A percentile compares a stretch with the other conserved stretches of the same genome.
Conservation (phyloP, 192 early-diverging fungal species). For the Backusella australiensis region DNA sequence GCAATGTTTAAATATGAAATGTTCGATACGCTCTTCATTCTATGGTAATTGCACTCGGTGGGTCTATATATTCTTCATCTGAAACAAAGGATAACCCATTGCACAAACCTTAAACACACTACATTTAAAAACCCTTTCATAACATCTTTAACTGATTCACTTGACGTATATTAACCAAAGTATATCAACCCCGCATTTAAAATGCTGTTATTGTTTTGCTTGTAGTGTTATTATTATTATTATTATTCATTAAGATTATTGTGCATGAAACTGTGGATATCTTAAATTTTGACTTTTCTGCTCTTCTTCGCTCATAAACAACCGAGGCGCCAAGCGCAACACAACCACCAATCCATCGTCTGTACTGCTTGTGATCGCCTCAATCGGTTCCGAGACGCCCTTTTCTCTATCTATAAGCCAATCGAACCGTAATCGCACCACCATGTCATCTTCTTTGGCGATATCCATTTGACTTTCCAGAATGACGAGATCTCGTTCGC, state of each 20-base stretch:
- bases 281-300: background rate
- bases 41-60: no score
- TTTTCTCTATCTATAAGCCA: constrained; percentile 16
- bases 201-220: background rate
- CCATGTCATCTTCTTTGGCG: constrained; percentile 11
- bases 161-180: no score
- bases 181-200: background rate
- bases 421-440: constrained; percentile 22
- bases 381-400: constrained; percentile 4
- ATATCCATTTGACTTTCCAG: constrained; percentile 10
- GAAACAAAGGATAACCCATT: no score
- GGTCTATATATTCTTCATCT: no score
- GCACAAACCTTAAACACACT: no score
- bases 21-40: no score
- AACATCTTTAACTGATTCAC: no score
- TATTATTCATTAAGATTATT: background rate
- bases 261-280: background rate
- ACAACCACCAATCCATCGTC: constrained; percentile 24
- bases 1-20: no score
- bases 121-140: no score
- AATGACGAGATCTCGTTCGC: background rate
- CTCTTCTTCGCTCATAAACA: background rate
- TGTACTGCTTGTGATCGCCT: constrained; percentile 10
- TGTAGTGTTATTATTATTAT: background rate
- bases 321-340: constrained; percentile 9